phyloP scores from a whole-genome alignment of 2,329 filamentous ascomycete species.

The Diplodia scrobiculata region DNA sequence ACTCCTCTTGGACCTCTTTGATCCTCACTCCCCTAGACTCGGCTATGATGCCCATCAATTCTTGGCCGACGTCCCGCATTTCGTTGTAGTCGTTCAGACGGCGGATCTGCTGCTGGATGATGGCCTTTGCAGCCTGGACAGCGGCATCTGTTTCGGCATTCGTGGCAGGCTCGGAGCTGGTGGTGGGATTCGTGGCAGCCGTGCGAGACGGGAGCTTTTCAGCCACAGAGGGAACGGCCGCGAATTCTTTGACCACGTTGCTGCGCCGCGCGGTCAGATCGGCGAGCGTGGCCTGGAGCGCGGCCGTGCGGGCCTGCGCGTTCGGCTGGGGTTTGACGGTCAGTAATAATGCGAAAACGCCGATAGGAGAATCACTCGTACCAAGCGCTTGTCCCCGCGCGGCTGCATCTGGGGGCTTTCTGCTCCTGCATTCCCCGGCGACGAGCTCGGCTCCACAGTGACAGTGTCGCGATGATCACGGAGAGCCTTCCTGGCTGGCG shows the following conservation, averaged over 20 bases:
- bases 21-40: constrained; percentile 63
- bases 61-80: constrained; percentile 68
- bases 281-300: constrained; percentile 49
- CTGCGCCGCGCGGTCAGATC: constrained; percentile 50
- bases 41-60: constrained; percentile 67
- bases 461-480: background rate
- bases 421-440: constrained; percentile 13
- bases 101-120: constrained; percentile 65
- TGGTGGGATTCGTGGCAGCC: constrained; percentile 33
- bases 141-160: constrained; percentile 38
- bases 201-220: constrained; percentile 36
- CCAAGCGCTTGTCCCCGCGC: constrained; percentile 23
- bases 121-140: constrained; percentile 51
- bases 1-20: constrained; percentile 53
- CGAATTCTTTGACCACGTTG: constrained; percentile 41
- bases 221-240: constrained; percentile 40
- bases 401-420: background rate
- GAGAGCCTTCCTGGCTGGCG: background rate
- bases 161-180: background rate
- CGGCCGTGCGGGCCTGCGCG: background rate
- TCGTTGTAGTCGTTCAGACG: constrained; percentile 71
- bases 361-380: constrained; percentile 18
- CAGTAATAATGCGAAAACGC: constrained; percentile 9
- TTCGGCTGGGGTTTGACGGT: constrained; percentile 15
- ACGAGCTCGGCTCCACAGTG: background rate